phyloP scores from a whole-genome alignment of 805 yeast genomes.

The Starmerella vitae region DNA sequence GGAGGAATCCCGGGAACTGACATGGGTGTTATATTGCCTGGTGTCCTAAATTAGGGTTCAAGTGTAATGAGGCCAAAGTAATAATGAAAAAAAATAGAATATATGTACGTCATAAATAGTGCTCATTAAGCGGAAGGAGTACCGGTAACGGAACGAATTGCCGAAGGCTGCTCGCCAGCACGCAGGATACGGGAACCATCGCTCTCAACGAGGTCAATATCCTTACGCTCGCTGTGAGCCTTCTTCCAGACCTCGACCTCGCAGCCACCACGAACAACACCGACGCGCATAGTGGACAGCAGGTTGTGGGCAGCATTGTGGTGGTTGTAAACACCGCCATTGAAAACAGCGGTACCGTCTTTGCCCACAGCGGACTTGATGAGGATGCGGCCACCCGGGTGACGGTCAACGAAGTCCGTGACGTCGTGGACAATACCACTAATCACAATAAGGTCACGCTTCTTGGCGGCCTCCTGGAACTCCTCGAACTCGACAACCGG shows the following conservation, averaged over 20 bases:
- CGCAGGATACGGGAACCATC: conserved; percentile 44
- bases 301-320: conserved; percentile 87
- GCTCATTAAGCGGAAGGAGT: conserved; percentile 21
- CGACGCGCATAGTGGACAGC: conserved; percentile 86
- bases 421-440: conserved; percentile 90
- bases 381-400: conserved; percentile 83
- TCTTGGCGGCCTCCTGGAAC: conserved; percentile 37
- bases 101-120: no score
- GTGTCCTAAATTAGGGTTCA: no score
- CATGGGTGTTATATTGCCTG: no score
- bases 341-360: conserved; percentile 88
- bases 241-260: conserved; percentile 74
- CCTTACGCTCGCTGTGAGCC: conserved; percentile 54
- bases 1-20: conserved; percentile 11
- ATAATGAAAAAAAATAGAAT: no score
- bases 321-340: conserved; percentile 88
- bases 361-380: conserved; percentile 73
- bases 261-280: conserved; percentile 66
- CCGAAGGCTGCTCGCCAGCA: conserved; percentile 47
- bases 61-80: no score
- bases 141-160: conserved; percentile 17
- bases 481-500: conserved; percentile 53
- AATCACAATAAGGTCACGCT: conserved; percentile 59
- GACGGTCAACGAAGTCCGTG: conserved; percentile 78
- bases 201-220: conserved; percentile 42